These are phyloP conservation scores for Delitschia confertaspora DNA, from an alignment of 495 filamentous ascomycete species.

Conservation along the genomic window DNA sequence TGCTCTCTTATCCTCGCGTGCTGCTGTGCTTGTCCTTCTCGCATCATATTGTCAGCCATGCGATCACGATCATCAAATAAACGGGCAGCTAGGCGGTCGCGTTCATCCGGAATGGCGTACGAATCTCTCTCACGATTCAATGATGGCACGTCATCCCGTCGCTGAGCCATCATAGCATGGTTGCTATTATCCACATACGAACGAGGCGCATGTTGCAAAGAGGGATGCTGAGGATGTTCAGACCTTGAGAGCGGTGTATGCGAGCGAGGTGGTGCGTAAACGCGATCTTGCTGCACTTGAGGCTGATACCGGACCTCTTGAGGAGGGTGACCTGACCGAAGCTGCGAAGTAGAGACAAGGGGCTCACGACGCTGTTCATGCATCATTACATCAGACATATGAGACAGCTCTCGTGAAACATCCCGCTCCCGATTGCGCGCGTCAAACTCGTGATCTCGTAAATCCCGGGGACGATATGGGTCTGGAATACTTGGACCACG, in stretches of 20 bases:
- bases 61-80: constrained; percentile 17
- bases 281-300: constrained; percentile 5
- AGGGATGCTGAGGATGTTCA: constrained; percentile 9
- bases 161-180: constrained; percentile 1
- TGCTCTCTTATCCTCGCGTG: constrained; percentile 5
- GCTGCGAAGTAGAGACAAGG: constrained; percentile 3
- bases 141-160: constrained; percentile 6
- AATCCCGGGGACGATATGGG: constrained; percentile 12
- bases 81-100: constrained; percentile 15
- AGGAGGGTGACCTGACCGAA: constrained; percentile 3
- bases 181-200: constrained; percentile 9
- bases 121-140: constrained; percentile 8
- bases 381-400: constrained; percentile 5
- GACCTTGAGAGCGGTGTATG: constrained; percentile 17
- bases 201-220: constrained; percentile 11
- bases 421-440: constrained; percentile 17
- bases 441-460: constrained; percentile 19
- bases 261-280: constrained; percentile 6
- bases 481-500: constrained; percentile 7
- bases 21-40: constrained; percentile 16
- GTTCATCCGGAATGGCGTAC: constrained; percentile 11
- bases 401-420: constrained; percentile 10
- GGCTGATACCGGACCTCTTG: constrained; percentile 13
- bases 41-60: constrained; percentile 19
- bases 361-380: constrained; percentile 14